Conservation (phyloP, 208 protist genomes). For the Trypanosoma scelopori region DNA sequence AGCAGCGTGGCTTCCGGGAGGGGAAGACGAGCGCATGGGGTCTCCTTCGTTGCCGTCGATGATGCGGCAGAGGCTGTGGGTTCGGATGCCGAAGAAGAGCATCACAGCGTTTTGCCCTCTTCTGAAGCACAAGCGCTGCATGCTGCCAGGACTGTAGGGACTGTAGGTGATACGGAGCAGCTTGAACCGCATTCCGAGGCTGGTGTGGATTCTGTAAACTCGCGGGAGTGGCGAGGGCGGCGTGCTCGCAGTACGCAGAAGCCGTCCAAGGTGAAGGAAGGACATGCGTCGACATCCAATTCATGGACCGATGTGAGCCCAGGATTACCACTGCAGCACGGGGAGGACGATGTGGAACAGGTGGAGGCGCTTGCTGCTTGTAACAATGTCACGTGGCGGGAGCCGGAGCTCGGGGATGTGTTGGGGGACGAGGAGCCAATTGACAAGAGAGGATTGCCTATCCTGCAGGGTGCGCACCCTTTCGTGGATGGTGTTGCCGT, state of each 20-base stretch:
- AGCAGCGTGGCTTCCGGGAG: slow-evolving; percentile 5
- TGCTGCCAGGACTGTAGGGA: not conserved
- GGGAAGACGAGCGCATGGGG: slow-evolving; percentile 7
- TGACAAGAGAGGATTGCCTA: slow-evolving; percentile 48
- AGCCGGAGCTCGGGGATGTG: slow-evolving; percentile 52
- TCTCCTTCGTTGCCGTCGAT: slow-evolving; percentile 19
- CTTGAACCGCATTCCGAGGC: not conserved
- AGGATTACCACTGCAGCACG: not conserved
- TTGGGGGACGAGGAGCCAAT: slow-evolving; percentile 68
- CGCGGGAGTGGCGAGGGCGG: not conserved
- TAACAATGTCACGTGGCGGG: slow-evolving; percentile 45
- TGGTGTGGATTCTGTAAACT: not conserved
- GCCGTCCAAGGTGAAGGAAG: not conserved
- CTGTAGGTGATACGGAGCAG: not conserved
- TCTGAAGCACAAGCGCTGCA: not conserved
- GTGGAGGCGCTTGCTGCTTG: not conserved
- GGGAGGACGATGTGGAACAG: not conserved
- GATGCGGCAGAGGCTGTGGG: not conserved
- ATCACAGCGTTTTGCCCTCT: not conserved
- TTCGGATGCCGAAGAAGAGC: not conserved
- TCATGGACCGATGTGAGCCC: too few species aligned
- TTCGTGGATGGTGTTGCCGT: slow-evolving; percentile 47
- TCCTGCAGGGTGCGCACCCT: slow-evolving; percentile 47
- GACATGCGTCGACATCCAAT: not conserved
- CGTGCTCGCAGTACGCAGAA: slow-evolving; percentile 3